Conservation (phyloP, 345 rosid genomes). For the Reutealis trisperma region DNA sequence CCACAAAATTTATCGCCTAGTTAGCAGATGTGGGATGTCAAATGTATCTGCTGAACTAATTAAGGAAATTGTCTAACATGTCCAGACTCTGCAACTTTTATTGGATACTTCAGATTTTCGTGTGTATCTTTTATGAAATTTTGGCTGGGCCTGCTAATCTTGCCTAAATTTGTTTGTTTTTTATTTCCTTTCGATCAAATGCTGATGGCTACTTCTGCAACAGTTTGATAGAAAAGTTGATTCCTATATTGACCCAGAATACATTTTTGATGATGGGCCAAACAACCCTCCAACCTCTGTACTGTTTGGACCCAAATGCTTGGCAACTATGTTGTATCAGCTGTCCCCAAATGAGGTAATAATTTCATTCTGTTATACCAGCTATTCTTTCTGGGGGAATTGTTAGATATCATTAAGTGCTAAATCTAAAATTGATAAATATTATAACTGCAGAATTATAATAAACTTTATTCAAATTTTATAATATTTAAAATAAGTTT, state of each 20-base stretch:
- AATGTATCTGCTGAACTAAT: too few species aligned
- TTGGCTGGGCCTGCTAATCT: background rate
- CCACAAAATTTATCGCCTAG: background rate
- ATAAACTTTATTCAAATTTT: too few species aligned
- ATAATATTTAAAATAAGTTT: too few species aligned
- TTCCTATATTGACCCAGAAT: constrained; percentile 27
- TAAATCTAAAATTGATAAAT: too few species aligned
- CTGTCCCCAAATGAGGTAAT: constrained; percentile 46
- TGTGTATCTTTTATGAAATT: background rate
- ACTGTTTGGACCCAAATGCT: constrained; percentile 14
- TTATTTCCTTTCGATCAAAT: too few species aligned
- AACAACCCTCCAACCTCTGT: constrained; percentile 28
- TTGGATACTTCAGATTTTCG: too few species aligned
- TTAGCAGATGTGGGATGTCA: too few species aligned
- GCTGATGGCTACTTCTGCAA: background rate
- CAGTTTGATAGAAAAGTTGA: constrained; percentile 19
- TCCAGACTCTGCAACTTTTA: too few species aligned
- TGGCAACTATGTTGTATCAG: constrained; percentile 36
- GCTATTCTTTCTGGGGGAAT: background rate
- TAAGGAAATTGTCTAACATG: too few species aligned
- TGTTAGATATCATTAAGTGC: too few species aligned
- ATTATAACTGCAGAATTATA: too few species aligned
- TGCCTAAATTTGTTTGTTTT: too few species aligned
- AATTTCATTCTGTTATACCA: background rate
- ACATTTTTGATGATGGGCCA: constrained; percentile 21